Evolutionary conservation across 345 rosid genomes (phyloP).

Genomic region (Viola odorata): DNA sequence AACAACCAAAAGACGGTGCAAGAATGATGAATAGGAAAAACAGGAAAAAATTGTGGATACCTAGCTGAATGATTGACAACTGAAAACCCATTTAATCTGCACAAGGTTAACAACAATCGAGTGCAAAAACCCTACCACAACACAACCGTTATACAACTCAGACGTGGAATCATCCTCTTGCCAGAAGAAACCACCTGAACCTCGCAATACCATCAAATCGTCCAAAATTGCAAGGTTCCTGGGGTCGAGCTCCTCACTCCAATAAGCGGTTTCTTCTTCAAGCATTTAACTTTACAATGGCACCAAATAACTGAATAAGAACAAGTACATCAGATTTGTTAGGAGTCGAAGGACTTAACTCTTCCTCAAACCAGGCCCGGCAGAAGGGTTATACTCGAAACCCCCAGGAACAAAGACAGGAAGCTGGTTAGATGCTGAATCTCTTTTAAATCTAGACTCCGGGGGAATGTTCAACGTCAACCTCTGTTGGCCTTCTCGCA

Average conservation of each 20-base stretch:
- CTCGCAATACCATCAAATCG: conserved; percentile 18
- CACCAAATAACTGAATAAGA: conserved; percentile 4
- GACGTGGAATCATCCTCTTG: neutral
- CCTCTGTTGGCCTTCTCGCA: conserved; percentile 60
- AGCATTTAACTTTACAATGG: neutral
- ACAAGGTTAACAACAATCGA: no score
- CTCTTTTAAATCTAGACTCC: conserved; percentile 81
- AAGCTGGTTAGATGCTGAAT: conserved; percentile 79
- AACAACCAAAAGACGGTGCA: no score
- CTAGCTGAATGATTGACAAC: no score
- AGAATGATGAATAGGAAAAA: no score
- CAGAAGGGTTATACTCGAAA: conserved; percentile 29
- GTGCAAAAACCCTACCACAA: no score
- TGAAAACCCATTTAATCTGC: no score
- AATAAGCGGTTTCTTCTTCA: conserved; percentile 20
- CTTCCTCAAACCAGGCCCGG: conserved; percentile 46
- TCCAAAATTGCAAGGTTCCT: conserved; percentile 20
- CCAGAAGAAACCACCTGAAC: conserved; percentile 28
- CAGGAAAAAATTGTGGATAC: no score
- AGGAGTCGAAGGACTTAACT: neutral
- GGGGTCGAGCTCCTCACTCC: conserved; percentile 14
- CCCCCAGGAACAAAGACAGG: conserved; percentile 85
- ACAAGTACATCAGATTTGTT: conserved; percentile 6
- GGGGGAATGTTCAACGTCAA: conserved; percentile 52
- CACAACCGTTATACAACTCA: no score